phyloP scores from a whole-genome alignment of 2,329 filamentous ascomycete genomes.

The Aspergillus fumigatus region DNA sequence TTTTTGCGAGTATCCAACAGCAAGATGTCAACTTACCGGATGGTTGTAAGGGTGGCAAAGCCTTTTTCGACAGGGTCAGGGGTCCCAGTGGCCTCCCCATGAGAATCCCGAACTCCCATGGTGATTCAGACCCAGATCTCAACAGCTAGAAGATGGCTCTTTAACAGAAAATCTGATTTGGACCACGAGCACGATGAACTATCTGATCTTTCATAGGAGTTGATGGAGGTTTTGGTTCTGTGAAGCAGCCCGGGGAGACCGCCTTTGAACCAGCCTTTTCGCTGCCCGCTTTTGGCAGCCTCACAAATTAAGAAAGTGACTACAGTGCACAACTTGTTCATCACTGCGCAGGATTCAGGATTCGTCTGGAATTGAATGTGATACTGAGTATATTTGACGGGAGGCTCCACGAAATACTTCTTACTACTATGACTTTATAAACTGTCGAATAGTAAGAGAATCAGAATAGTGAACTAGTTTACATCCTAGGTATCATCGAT shows the following conservation, averaged over 20 bases:
- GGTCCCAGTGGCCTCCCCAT: slow-evolving; percentile 50
- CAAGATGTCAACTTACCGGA: slow-evolving; percentile 55
- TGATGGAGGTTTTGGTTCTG: slow-evolving; percentile 12
- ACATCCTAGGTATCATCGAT: neutral
- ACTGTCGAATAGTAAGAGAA: neutral
- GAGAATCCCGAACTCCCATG: slow-evolving; percentile 55
- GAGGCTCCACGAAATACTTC: neutral
- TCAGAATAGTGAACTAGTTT: neutral
- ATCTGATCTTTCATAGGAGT: slow-evolving; percentile 3
- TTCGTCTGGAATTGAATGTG: neutral
- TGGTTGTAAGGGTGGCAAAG: slow-evolving; percentile 76
- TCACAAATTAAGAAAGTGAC: neutral
- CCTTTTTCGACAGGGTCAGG: slow-evolving; percentile 67
- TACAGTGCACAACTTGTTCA: neutral
- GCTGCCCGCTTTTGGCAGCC: slow-evolving; percentile 13
- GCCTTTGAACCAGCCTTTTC: slow-evolving; percentile 13
- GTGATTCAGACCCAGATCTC: slow-evolving; percentile 11
- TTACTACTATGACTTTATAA: neutral
- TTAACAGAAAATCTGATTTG: slow-evolving; percentile 10
- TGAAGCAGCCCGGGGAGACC: slow-evolving; percentile 13
- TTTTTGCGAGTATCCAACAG: neutral
- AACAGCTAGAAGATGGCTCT: slow-evolving; percentile 2
- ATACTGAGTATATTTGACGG: neutral
- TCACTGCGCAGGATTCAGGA: neutral
- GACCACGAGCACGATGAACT: slow-evolving; percentile 9